Evolutionary conservation across 805 yeast genomes (phyloP), one percentile per base, ranked within the genome.

Genomic region (Candida peoriensis): DNA sequence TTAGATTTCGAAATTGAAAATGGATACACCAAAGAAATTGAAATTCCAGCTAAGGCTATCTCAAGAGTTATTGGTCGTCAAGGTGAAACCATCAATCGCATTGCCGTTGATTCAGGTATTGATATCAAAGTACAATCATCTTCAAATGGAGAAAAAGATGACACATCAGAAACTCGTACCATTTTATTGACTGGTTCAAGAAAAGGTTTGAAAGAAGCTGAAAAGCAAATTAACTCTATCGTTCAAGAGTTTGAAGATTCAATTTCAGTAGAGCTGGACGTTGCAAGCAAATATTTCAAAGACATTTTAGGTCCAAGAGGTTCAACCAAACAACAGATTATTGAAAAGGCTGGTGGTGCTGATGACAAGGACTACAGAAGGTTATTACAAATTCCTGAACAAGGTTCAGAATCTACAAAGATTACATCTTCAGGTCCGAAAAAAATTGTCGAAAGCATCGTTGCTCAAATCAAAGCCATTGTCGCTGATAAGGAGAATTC

Each of bases 11-110:
- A 89, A 60, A 80, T 74, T 52, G 95, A 85, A 48, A 86, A 88
- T 54, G 90, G 95, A 13, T 75, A 76, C 62, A 70, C 73, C 38
- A 68, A 76, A 44, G 62, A 65, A n/a, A 57, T 90, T 26, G 55
- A 63, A 30, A 80, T 93, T 33, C 94, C 96, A 24, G 57, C 70
- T 28, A 74, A 71, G 41, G 80, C 87, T n/a, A 72, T 90, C 40
- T 72, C 96, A 15, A 72, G 87, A 54, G 78, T 93, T 39, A 88
- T 93, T 56, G 98, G 98, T 51, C 87, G 83, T 53, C 69, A 71
- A 41, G 97, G 97, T 55, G 90, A 85, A 42, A 74, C 72, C 33
- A 81, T 93, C 52, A 83, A 79, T 43, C 85, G 82, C 52, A 80
- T 94, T 38, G 75, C 85, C 42, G 88, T 81, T 38, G 69, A 62